phyloP scores from a whole-genome alignment of 768 basidiomycete genomes.

The Kwoniella shandongensis region DNA sequence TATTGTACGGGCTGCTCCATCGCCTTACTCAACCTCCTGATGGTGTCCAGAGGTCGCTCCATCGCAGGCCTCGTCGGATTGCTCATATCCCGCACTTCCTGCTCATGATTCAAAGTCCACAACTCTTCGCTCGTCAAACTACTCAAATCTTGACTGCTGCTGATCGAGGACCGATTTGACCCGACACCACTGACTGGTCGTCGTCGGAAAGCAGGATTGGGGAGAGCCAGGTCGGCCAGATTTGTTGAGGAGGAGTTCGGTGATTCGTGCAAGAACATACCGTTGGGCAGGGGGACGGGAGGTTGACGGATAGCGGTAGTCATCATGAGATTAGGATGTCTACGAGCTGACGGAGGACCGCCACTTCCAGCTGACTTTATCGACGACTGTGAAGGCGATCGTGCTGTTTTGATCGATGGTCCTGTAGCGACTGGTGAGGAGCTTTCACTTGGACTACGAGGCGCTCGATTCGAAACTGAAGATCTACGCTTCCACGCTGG shows the following conservation, averaged over 20 bases:
- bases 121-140: conserved; percentile 41
- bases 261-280: conserved; percentile 39
- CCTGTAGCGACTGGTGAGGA: neutral
- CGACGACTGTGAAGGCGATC: conserved; percentile 24
- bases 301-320: conserved; percentile 9
- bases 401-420: neutral
- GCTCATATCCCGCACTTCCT: conserved; percentile 41
- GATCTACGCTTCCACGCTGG: conserved; percentile 50
- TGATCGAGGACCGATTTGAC: conserved; percentile 36
- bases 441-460: conserved; percentile 5
- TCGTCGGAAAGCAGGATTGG: conserved; percentile 41
- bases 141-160: conserved; percentile 28
- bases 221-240: conserved; percentile 31
- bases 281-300: conserved; percentile 13
- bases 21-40: conserved; percentile 39
- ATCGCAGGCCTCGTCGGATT: conserved; percentile 44
- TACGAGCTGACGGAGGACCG: conserved; percentile 11
- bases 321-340: conserved; percentile 22
- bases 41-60: conserved; percentile 50
- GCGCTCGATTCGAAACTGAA: conserved; percentile 15
- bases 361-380: conserved; percentile 7
- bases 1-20: conserved; percentile 14
- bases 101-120: conserved; percentile 32
- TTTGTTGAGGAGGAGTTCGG: conserved; percentile 31
- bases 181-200: conserved; percentile 17